A percentile compares a stretch with the other conserved stretches of the same genome.
phyloP scores from a whole-genome alignment of 306 rosid genomes.

The Cucumis hystrix region DNA sequence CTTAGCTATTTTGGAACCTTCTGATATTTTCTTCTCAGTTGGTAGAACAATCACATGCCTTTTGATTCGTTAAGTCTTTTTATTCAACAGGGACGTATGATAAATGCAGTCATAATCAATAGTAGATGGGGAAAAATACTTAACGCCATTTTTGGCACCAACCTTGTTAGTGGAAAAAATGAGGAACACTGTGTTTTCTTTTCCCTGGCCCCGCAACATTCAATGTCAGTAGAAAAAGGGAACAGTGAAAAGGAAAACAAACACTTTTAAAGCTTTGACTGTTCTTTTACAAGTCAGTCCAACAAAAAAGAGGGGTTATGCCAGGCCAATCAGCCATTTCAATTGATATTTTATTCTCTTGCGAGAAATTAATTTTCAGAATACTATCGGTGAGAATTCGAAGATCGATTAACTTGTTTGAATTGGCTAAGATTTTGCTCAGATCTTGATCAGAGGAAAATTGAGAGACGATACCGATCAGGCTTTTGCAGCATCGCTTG shows the following conservation, averaged over 20 bases:
- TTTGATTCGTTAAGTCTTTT: neutral
- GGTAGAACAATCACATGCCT: neutral
- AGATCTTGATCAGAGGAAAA: neutral
- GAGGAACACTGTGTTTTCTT: neutral
- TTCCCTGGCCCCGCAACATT: neutral
- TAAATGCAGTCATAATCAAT: neutral
- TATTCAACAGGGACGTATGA: neutral
- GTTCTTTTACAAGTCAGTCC: neutral
- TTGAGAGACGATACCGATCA: neutral
- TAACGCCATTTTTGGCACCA: neutral
- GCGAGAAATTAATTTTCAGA: neutral
- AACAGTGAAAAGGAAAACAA: neutral
- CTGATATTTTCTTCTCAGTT: neutral
- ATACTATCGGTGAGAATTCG: neutral
- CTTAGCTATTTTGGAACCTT: conserved; percentile 2
- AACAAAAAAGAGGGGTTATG: neutral
- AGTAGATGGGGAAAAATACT: neutral
- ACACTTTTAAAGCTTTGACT: neutral
- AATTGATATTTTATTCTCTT: neutral
- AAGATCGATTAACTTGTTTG: neutral
- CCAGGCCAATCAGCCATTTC: neutral
- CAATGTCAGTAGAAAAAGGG: neutral
- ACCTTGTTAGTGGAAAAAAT: neutral
- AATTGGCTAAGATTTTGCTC: neutral
- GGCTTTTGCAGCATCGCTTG: neutral